These are phyloP conservation scores for Agapanthus africanus DNA, from an alignment of 106 monocot species.

Conservation along the genomic window DNA sequence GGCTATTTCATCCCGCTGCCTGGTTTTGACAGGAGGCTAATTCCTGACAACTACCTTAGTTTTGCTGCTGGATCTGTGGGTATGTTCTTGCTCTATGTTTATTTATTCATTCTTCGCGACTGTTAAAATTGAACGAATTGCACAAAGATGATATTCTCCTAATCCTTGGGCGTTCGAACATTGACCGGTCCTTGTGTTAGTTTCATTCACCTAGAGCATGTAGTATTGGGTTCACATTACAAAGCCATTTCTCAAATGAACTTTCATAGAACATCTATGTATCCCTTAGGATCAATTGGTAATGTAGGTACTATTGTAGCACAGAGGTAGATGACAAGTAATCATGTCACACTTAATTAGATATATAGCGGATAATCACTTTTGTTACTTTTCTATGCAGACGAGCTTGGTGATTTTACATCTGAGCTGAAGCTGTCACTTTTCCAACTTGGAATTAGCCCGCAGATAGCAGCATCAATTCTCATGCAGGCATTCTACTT, in stretches of 20 bases:
- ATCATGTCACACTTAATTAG: background rate
- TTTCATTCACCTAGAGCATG: background rate
- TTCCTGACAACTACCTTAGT: slow-evolving; percentile 83
- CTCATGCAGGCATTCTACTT: slow-evolving; percentile 64
- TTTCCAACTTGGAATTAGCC: slow-evolving; percentile 98
- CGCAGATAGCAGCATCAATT: slow-evolving; percentile 92
- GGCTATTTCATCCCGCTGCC: slow-evolving; percentile 94
- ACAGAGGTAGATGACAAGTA: background rate
- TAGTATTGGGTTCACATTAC: background rate
- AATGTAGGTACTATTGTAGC: background rate
- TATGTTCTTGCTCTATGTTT: slow-evolving; percentile 18
- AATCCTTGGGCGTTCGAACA: background rate
- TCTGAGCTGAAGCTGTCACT: slow-evolving; percentile 86
- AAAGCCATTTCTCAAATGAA: background rate
- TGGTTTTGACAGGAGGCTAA: slow-evolving; percentile 83
- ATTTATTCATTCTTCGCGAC: background rate
- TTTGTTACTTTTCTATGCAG: slow-evolving; percentile 24
- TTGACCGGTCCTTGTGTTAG: background rate
- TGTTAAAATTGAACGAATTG: background rate
- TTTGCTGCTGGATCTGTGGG: slow-evolving; percentile 83
- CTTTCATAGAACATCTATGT: too few relatives aligned
- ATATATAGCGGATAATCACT: background rate
- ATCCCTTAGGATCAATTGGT: background rate
- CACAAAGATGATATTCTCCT: background rate
- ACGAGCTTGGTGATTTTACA: slow-evolving; percentile 90